Percentiles rank a stretch among this genome's conserved stretches.
Evolutionary conservation across 345 rosid species (phyloP).

Genomic region (Arabis hirsuta): DNA sequence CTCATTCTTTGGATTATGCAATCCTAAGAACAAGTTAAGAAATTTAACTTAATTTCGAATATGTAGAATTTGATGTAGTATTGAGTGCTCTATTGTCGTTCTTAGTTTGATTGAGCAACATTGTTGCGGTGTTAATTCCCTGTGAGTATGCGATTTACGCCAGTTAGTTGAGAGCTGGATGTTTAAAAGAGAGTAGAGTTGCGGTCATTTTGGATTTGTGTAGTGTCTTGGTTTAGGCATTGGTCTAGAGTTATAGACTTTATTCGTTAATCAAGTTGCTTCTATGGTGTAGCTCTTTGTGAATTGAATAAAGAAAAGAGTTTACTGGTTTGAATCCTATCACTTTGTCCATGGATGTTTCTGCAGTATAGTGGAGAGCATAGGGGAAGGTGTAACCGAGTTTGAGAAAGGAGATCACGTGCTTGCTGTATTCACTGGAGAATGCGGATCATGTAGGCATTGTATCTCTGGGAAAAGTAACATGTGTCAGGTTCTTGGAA

Average conservation of each 20-base stretch:
- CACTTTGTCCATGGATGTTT: conserved; percentile 8
- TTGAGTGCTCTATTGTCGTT: not conserved
- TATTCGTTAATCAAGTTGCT: not conserved
- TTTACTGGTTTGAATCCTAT: not conserved
- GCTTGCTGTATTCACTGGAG: conserved; percentile 83
- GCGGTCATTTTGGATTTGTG: not conserved
- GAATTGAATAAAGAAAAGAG: not conserved
- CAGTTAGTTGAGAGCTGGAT: not conserved
- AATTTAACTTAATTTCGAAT: not conserved
- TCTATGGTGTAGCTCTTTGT: not conserved
- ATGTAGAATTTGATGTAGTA: conserved; percentile 1
- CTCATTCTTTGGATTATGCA: not conserved
- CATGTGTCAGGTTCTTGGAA: conserved; percentile 77
- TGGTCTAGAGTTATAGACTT: not conserved
- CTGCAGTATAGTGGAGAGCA: conserved; percentile 86
- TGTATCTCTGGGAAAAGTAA: conserved; percentile 83
- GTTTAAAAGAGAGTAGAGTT: not conserved
- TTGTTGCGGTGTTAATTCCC: not conserved
- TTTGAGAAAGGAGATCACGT: conserved; percentile 86
- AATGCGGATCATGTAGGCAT: conserved; percentile 73
- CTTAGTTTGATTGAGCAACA: not conserved
- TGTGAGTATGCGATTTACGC: not conserved
- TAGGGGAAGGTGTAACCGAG: conserved; percentile 77
- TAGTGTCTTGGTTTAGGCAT: conserved; percentile 9
- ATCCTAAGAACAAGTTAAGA: not conserved